Percentiles rank a stretch among this genome's conserved stretches.
phyloP scores from a whole-genome alignment of 441 rosid genomes.

The Corymbia citriodora region DNA sequence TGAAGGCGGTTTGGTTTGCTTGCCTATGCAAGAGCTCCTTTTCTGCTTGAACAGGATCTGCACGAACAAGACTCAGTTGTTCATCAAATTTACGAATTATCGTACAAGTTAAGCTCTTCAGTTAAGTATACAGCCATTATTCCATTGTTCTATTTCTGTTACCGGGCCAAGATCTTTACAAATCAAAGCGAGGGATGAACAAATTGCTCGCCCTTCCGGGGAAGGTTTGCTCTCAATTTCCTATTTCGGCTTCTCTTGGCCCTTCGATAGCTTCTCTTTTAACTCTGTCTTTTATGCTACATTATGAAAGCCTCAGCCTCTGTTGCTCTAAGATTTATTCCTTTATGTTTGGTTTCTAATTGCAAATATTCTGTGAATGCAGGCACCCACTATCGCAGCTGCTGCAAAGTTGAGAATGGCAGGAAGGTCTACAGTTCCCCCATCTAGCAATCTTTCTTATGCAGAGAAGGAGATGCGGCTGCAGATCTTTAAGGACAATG shows the following conservation, averaged over 20 bases:
- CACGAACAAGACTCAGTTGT: background rate
- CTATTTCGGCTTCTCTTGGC: background rate
- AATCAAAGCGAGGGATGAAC: background rate
- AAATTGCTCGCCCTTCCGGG: background rate
- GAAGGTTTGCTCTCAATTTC: background rate
- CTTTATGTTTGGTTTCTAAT: background rate
- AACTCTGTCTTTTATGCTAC: background rate
- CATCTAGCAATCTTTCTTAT: background rate
- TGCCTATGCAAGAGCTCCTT: background rate
- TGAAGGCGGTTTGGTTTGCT: background rate
- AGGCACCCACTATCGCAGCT: background rate
- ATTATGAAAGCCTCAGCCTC: background rate
- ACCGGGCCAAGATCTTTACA: background rate
- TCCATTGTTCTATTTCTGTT: background rate
- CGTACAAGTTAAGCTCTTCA: background rate
- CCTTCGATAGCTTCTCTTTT: background rate
- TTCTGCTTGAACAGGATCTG: background rate
- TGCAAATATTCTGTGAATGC: background rate
- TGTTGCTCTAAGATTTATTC: background rate
- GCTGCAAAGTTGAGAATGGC: background rate
- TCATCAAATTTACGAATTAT: background rate
- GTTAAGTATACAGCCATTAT: background rate
- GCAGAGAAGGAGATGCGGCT: slow-evolving; percentile 27
- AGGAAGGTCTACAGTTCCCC: background rate
- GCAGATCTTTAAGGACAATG: slow-evolving; percentile 34